Evolutionary conservation across 1,284 basidiomycete genomes (phyloP).

Genomic region (Microbotryum silenes-acaulis): DNA sequence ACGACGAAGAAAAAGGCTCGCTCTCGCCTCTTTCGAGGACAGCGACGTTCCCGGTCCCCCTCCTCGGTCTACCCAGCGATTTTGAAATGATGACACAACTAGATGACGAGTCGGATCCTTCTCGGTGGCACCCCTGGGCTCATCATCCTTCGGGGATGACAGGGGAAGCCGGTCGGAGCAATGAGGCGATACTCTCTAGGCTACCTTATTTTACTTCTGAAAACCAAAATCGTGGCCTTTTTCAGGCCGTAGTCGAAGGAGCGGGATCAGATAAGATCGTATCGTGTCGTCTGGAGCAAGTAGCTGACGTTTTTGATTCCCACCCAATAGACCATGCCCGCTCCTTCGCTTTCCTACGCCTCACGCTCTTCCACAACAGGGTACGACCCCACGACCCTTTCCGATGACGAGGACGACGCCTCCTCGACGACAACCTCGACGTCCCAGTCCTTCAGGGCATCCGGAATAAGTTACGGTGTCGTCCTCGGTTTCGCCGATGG

Average conservation of each 20-base stretch:
- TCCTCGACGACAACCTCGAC: conserved; percentile 12
- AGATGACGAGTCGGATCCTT: conserved; percentile 28
- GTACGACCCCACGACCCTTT: conserved; percentile 23
- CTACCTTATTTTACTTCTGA: conserved; percentile 19
- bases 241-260: background rate
- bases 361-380: conserved; percentile 5
- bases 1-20: no score
- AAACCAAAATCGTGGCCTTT: background rate
- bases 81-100: conserved; percentile 1
- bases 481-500: conserved; percentile 28
- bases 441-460: background rate
- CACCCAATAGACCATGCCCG: conserved; percentile 5
- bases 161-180: no score
- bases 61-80: no score
- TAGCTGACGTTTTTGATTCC: background rate
- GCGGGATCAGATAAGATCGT: background rate
- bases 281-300: background rate
- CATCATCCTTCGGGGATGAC: conserved; percentile 11
- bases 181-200: conserved; percentile 16
- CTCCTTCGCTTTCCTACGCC: conserved; percentile 17
- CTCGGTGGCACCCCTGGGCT: conserved; percentile 17
- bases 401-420: conserved; percentile 26
- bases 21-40: no score
- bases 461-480: conserved; percentile 11
- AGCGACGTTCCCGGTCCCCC: no score